Conservation (phyloP, 2,329 filamentous ascomycete species). For the Stemphylium vesicarium region DNA sequence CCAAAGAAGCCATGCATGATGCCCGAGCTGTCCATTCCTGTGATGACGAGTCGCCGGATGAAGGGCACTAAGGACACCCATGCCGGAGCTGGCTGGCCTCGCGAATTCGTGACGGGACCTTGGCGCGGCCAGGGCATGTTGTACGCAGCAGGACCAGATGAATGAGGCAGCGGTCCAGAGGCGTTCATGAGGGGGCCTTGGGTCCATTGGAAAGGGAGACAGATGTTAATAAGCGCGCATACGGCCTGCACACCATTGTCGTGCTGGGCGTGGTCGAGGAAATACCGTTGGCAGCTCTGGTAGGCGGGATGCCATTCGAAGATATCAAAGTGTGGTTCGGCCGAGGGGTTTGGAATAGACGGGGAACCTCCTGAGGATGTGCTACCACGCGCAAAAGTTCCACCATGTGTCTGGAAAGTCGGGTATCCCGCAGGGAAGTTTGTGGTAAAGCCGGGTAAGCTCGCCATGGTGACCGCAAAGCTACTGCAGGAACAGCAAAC, state of each 20-base stretch:
- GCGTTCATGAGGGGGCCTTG: slow-evolving; percentile 55
- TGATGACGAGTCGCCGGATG: slow-evolving; percentile 86
- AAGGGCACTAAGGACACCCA: slow-evolving; percentile 82
- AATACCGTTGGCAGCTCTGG: slow-evolving; percentile 88
- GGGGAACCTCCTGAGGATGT: slow-evolving; percentile 34
- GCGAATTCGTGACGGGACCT: slow-evolving; percentile 48
- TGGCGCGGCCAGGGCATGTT: slow-evolving; percentile 51
- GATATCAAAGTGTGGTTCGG: slow-evolving; percentile 68
- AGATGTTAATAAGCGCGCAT: slow-evolving; percentile 90
- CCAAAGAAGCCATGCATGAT: slow-evolving; percentile 97
- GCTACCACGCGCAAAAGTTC: slow-evolving; percentile 34
- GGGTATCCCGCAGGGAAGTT: slow-evolving; percentile 44
- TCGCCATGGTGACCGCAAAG: slow-evolving; percentile 29
- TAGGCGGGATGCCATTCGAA: slow-evolving; percentile 94
- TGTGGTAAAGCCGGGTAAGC: slow-evolving; percentile 38
- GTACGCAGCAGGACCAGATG: slow-evolving; percentile 43
- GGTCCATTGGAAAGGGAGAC: slow-evolving; percentile 80
- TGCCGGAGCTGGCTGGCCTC: slow-evolving; percentile 46
- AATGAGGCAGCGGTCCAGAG: slow-evolving; percentile 39
- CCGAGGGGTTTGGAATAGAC: slow-evolving; percentile 26
- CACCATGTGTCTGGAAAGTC: slow-evolving; percentile 34
- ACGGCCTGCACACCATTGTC: slow-evolving; percentile 82
- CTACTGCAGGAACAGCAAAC: slow-evolving; percentile 39
- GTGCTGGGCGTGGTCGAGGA: slow-evolving; percentile 89
- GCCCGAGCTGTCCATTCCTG: slow-evolving; percentile 83